Base-by-base conservation (phyloP, 192 early-diverging fungal genomes). In the Gorgonomyces haynaldii region DNA sequence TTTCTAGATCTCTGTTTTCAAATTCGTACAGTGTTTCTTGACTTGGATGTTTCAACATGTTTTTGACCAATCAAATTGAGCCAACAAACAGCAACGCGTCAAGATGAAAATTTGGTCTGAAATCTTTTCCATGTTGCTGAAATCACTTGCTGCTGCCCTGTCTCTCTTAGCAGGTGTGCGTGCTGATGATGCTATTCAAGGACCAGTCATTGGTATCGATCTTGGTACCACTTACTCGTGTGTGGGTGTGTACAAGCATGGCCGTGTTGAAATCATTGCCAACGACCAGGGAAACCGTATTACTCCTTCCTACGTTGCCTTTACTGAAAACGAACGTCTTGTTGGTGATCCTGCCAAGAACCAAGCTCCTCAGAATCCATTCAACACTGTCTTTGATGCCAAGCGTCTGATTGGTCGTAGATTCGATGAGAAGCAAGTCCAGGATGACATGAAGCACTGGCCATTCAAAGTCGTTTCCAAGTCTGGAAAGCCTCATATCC, bases 261-360 rank as follows among this genome's bases (percentile, higher is more conserved):
- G 85, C 45, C 78, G 82, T 49, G 92, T 98, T 45, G 94, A 98
- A 68, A 94, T 98, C 66, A 90, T 96, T 58, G 87, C 91, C 52
- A 91, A 96, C 82, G 91, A 96, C 62, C 86, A 91, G 63, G 90
- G 90, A 58, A 71, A 86, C 75, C 88, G 90, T 67, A 91, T 91
- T 58, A 93, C 88, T 27, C 88, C 90, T 15, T 93, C 90, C 41
- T 93, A 88, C 67, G 90, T 93, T 49, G 88, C 80, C 42, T 93
- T 93, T 57, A 88, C 88, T 50, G 79, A 91, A 42, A 49, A 35
- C 21, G 90, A 93, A 72, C 82, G 86, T 53, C 80, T 93, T 37
- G 83, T 93, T 54, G 90, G 90, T 52, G 88, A 93, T 45, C 84
- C 90, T 35, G 90, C 90, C 52, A 93, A 93, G 81, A 93, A 93